Conservation (phyloP, 1,284 basidiomycete species). For the Ceratobasidium sp. region DNA sequence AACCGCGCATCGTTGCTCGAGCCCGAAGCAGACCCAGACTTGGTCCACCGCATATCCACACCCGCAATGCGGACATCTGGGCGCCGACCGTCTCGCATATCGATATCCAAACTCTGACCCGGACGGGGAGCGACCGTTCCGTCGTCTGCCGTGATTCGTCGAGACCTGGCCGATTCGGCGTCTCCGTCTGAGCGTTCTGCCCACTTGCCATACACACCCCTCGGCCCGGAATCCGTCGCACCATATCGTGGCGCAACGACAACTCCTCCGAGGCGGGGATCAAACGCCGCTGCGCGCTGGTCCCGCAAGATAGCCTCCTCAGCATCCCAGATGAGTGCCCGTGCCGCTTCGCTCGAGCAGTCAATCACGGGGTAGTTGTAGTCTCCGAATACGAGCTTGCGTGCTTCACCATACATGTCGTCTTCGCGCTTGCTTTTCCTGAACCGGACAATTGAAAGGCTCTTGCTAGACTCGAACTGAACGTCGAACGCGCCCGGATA, state of each 20-base stretch:
- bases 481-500: constrained; percentile 55
- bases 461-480: constrained; percentile 44
- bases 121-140: constrained; percentile 29
- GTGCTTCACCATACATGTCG: constrained; percentile 70
- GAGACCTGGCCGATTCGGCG: neutral
- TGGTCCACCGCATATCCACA: constrained; percentile 59
- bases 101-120: constrained; percentile 41
- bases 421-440: constrained; percentile 66
- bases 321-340: constrained; percentile 69
- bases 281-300: constrained; percentile 72
- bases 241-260: constrained; percentile 55
- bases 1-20: constrained; percentile 30
- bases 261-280: constrained; percentile 48
- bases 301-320: constrained; percentile 72
- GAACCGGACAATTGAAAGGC: constrained; percentile 49
- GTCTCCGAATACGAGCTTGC: constrained; percentile 85
- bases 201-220: constrained; percentile 41
- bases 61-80: constrained; percentile 47
- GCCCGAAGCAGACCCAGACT: constrained; percentile 43
- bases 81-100: constrained; percentile 43
- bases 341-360: constrained; percentile 75
- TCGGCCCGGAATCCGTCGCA: constrained; percentile 51
- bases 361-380: constrained; percentile 91
- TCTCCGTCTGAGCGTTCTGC: neutral
- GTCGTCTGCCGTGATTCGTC: neutral